Evolutionary conservation across 1,284 basidiomycete species (phyloP), one percentile per base, ranked within the genome.

Genomic region (Tilletia walkeri): DNA sequence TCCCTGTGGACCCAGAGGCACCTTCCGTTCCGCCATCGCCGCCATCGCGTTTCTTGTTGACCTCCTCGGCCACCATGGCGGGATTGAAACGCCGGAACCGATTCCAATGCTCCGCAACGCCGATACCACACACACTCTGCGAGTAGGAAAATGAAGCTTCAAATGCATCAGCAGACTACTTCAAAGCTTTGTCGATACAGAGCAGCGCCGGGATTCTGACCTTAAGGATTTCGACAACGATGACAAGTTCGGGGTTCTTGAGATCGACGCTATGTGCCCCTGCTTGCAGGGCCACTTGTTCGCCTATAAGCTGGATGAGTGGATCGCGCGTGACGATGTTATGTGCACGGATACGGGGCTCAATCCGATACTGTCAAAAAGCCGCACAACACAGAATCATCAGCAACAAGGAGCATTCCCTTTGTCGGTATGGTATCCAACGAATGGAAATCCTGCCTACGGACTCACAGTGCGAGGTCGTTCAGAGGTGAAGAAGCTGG

Each of bases 321-420:
- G 70, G 63, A 50, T 75, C 73, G 18, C 80, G 73, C 30, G 75
- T 75, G 14, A 81, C 63, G 24, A 70, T 75, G 61, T 67, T 69
- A 47, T 81, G 78, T 2, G 74, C 71, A 18, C 78, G 76, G 61
- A 81, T 81, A 16, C 78, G 71, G 2, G 79, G 77, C 69, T 81
- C 78, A 70, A 80, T 78, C 20, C 78, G 76, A 39, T 63, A 63
- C 59, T 63, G 59, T 41, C 16, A 18, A 18, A 18, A 7, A 14
- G 6, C 14, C 50, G 6, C 12, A 53, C 20, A 18, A n/a, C 6
- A 16, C 50, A 53, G 50, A n/a, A 18, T 18, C 16, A 7, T 18
- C 18, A 53, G 50, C 69, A 78, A 78, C 67, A 73, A 73, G 12
- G 41, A 45, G 41, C 6, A 45, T 9, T 45, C 41, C 9, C 6